Conservation (phyloP, 805 yeast genomes). For the Pichia heedii region DNA sequence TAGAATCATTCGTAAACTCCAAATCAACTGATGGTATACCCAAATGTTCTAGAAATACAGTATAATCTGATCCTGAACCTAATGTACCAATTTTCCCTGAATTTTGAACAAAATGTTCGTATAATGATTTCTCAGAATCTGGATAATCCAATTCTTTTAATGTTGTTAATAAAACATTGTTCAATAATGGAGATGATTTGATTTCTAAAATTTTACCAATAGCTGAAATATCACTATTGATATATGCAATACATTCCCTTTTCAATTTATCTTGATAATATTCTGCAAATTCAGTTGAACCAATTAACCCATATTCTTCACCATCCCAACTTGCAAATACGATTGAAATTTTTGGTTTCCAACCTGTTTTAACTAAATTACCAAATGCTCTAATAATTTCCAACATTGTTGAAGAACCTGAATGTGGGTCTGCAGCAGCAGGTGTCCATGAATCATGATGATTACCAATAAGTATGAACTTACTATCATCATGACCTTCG, state of each 20-base stretch:
- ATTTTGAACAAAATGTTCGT: slow-evolving; percentile 29
- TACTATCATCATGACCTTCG: slow-evolving; percentile 42
- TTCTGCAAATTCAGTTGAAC: slow-evolving; percentile 75
- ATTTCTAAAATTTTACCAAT: slow-evolving; percentile 45
- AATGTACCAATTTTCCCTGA: slow-evolving; percentile 34
- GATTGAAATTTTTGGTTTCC: slow-evolving; percentile 68
- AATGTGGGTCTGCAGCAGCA: slow-evolving; percentile 74
- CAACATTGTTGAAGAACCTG: slow-evolving; percentile 57
- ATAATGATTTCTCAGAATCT: slow-evolving; percentile 22
- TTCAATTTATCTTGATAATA: slow-evolving; percentile 38
- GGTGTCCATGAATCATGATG: slow-evolving; percentile 78
- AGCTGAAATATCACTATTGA: slow-evolving; percentile 61
- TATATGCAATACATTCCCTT: slow-evolving; percentile 50
- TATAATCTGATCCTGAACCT: slow-evolving; percentile 68
- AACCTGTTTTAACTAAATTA: slow-evolving; percentile 43
- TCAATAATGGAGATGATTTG: slow-evolving; percentile 52
- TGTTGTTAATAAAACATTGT: slow-evolving; percentile 34
- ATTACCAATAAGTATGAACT: slow-evolving; percentile 59
- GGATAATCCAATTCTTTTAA: slow-evolving; percentile 43
- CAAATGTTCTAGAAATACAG: slow-evolving; percentile 49
- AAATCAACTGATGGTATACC: slow-evolving; percentile 55
- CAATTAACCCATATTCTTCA: slow-evolving; percentile 62
- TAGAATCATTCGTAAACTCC: slow-evolving; percentile 36
- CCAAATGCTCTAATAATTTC: slow-evolving; percentile 57
- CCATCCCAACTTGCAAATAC: slow-evolving; percentile 77